These are phyloP conservation scores for Pichia sorboxylosa DNA, from an alignment of 1,139 yeast genomes.

Conservation along the genomic window DNA sequence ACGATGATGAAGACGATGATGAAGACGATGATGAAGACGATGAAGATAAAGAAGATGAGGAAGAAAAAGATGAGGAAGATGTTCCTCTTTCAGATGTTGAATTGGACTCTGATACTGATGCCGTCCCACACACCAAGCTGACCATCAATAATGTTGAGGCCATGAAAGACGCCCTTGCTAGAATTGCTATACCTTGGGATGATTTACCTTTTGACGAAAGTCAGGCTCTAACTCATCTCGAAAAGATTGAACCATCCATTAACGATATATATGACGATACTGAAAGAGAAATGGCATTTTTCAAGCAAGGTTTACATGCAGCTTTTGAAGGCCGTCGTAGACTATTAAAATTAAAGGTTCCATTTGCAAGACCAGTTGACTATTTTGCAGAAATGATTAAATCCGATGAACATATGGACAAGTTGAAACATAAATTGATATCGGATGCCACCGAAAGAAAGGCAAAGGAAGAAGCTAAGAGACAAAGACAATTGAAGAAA, in stretches of 20 bases:
- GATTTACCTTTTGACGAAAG: constrained; percentile 73
- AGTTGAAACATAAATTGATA: constrained; percentile 67
- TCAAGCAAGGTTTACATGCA: constrained; percentile 86
- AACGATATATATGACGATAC: constrained; percentile 93
- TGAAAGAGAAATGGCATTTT: constrained; percentile 73
- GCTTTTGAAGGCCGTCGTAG: constrained; percentile 61
- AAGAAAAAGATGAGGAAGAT: constrained; percentile 47
- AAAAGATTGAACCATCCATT: constrained; percentile 50
- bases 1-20: constrained; percentile 35
- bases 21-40: constrained; percentile 28
- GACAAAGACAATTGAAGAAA: constrained; percentile 90
- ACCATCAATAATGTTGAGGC: constrained; percentile 70
- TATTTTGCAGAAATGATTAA: constrained; percentile 98
- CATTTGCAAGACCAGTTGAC: constrained; percentile 88
- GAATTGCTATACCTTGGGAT: constrained; percentile 62
- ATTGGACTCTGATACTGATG: constrained; percentile 48
- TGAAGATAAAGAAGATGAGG: constrained; percentile 30
- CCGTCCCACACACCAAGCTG: constrained; percentile 77
- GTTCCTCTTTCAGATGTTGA: constrained; percentile 64
- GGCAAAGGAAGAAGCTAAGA: constrained; percentile 87
- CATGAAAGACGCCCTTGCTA: constrained; percentile 51
- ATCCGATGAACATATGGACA: constrained; percentile 97
- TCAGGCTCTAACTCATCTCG: constrained; percentile 55
- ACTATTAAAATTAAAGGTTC: constrained; percentile 47
- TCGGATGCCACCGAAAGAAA: constrained; percentile 83